Evolutionary conservation across 2,329 filamentous ascomycete genomes (phyloP), one percentile per base, ranked within the genome.

Genomic region (Fusarium pininemorale): DNA sequence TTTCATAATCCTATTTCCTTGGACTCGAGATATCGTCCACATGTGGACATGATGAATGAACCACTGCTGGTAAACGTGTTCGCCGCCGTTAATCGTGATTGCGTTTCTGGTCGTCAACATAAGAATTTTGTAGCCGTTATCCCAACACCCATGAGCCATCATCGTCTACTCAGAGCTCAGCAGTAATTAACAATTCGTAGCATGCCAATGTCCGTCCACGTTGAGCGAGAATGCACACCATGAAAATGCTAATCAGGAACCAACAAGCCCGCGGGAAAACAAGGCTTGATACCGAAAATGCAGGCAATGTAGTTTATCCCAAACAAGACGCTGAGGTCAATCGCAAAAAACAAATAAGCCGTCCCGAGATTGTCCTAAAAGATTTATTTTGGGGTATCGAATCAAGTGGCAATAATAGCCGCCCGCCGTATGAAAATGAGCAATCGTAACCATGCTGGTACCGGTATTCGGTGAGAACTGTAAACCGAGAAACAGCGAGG

Each of bases 341-440:
- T 50, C 35, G 66, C 44, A 68, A 64, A 67, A 75, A 73, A 58
- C 41, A 75, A 70, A 48, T 30, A 48, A 69, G 28, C 66, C 66
- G 32, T 67, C 61, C 72, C 61, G 57, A 50, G 47, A 56, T 68
- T 68, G 61, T 63, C 38, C 54, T 68, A 45, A 44, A 57, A 68
- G 69, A 67, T 72, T 41, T 66, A 72, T 73, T 69, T 66, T 66
- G 67, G 72, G 51, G 63, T 72, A 76, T 77, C 66, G 59, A 75
- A 66, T 59, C 64, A 64, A 65, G 61, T 66, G 64, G 54, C 53
- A 51, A 55, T 57, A 47, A 15, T 63, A 59, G 45, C 44, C 62
- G 53, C 62, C 75, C 60, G 66, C 53, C 51, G 35, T 60, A 63
- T 51, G 44, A 61, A 75, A 70, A 50, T 51, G 66, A 69, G 57